These are phyloP conservation scores for Crotalaria pallida DNA, from an alignment of 306 rosid species.

Conservation along the genomic window DNA sequence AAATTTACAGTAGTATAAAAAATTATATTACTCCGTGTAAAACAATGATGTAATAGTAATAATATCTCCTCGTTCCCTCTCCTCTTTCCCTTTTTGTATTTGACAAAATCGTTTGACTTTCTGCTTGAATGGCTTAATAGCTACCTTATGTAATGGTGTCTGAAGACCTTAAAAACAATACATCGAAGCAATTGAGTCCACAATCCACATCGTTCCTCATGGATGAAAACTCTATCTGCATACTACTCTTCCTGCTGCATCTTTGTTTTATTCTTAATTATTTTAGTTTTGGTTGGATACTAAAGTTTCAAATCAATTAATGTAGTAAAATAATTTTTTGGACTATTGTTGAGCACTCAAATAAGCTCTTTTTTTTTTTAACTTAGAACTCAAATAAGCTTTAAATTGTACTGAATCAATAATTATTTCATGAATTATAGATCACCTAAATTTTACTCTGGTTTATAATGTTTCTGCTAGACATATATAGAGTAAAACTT, in stretches of 20 bases:
- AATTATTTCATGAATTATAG: not conserved
- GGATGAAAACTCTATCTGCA: not conserved
- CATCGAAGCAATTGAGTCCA: not conserved
- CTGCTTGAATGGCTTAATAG: not conserved
- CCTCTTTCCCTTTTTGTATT: not conserved
- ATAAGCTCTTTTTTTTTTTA: too few species aligned
- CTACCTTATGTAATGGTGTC: not conserved
- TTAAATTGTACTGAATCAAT: not conserved
- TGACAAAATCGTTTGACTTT: not conserved
- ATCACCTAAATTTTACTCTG: not conserved
- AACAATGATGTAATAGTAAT: not conserved
- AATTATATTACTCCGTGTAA: not conserved
- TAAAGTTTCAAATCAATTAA: not conserved
- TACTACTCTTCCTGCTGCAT: not conserved
- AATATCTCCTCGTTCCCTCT: not conserved
- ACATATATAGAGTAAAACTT: too few species aligned
- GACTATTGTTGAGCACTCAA: not conserved
- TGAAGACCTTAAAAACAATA: not conserved
- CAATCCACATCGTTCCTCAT: not conserved
- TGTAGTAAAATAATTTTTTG: not conserved
- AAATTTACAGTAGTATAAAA: not conserved
- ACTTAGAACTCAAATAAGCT: not conserved
- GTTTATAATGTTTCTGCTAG: not conserved
- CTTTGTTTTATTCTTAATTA: not conserved
- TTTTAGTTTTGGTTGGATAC: not conserved